phyloP scores from a whole-genome alignment of 345 rosid genomes.

The Alliaria petiolata region DNA sequence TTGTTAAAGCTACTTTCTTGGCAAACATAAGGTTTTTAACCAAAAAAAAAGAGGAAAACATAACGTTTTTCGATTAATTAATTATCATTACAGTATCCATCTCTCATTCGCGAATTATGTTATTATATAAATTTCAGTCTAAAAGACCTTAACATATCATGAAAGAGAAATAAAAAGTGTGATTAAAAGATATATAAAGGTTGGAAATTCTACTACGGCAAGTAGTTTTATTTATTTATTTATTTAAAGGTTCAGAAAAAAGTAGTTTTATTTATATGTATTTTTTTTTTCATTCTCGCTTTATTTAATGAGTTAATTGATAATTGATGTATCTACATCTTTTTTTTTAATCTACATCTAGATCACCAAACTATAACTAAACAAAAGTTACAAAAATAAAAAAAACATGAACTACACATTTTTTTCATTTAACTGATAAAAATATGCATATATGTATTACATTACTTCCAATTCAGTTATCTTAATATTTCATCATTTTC shows the following conservation, averaged over 20 bases:
- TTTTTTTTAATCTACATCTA: background rate
- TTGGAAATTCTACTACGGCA: conserved; percentile 17
- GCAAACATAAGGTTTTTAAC: no score
- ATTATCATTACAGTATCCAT: background rate
- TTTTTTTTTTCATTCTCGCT: background rate
- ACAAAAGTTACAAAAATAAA: background rate
- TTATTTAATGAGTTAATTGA: background rate
- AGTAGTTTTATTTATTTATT: no score
- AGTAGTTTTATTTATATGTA: background rate
- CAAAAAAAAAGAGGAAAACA: no score
- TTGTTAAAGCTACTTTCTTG: background rate
- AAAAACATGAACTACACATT: background rate
- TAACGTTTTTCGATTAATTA: background rate
- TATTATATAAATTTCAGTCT: background rate
- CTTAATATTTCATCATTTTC: background rate
- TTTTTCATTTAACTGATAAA: background rate
- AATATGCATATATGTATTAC: background rate
- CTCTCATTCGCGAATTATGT: background rate
- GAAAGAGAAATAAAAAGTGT: no score
- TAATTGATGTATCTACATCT: background rate
- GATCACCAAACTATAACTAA: background rate
- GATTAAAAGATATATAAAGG: conserved; percentile 3
- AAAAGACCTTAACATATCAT: background rate
- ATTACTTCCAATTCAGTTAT: background rate
- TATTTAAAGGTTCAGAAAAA: no score